A percentile compares a stretch with the other conserved stretches of the same genome.
phyloP scores from a whole-genome alignment of 148 eudicot genomes.

The Cornus controversa region DNA sequence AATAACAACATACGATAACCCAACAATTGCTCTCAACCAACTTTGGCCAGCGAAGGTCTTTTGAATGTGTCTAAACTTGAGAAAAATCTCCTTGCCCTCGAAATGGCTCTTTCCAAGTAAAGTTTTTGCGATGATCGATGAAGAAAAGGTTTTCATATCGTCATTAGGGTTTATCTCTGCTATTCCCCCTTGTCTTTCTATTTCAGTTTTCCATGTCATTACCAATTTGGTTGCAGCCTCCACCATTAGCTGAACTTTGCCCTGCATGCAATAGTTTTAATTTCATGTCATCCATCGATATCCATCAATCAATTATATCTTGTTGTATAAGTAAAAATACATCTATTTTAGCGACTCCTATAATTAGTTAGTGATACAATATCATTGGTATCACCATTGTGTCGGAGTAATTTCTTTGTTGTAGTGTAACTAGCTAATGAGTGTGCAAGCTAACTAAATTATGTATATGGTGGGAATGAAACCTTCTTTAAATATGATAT shows the following conservation, averaged over 20 bases:
- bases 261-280: constrained; percentile 38
- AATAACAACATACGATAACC: not conserved
- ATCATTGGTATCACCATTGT: no score
- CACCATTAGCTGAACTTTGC: constrained; percentile 42
- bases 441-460: no score
- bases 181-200: constrained; percentile 23
- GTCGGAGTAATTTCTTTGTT: no score
- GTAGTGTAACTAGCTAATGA: no score
- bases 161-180: constrained; percentile 34
- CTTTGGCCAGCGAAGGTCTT: no score
- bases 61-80: not conserved
- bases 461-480: no score
- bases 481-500: not conserved
- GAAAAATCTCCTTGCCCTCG: not conserved
- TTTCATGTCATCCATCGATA: no score
- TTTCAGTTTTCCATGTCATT: constrained; percentile 34
- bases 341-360: not conserved
- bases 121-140: not conserved
- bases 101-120: not conserved
- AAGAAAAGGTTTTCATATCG: not conserved
- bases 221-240: constrained; percentile 38
- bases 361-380: not conserved
- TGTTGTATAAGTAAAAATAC: no score
- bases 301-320: no score
- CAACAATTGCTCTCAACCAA: no score